These are phyloP conservation scores for Hymenoscyphus repandus DNA, from an alignment of 2,329 filamentous ascomycete species.

Conservation along the genomic window DNA sequence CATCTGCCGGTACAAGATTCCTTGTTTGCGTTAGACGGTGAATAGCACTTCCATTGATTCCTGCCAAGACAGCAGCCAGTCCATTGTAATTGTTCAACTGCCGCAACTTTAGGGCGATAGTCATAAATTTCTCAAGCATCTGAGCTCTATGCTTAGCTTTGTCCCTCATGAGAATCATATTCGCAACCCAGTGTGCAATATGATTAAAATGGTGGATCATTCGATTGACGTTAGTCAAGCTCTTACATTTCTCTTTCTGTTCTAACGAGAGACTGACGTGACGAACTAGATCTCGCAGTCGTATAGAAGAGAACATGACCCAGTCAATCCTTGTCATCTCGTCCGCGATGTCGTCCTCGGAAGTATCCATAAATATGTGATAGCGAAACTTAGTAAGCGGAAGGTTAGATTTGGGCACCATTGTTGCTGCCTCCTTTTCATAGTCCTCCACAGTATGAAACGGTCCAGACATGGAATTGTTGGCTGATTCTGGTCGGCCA, in stretches of 20 bases:
- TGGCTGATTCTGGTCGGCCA: constrained; percentile 18
- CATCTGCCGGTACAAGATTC: constrained; percentile 63
- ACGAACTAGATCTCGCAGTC: constrained; percentile 85
- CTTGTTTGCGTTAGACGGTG: constrained; percentile 78
- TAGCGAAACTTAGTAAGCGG: constrained; percentile 81
- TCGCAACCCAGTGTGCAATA: constrained; percentile 74
- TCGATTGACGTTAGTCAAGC: constrained; percentile 80
- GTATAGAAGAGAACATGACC: constrained; percentile 95
- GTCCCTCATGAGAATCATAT: constrained; percentile 81
- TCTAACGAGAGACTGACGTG: constrained; percentile 74
- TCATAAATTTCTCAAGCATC: constrained; percentile 95
- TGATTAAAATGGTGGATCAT: constrained; percentile 95
- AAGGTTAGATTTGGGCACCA: constrained; percentile 65
- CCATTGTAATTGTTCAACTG: constrained; percentile 97
- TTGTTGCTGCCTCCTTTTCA: constrained; percentile 66
- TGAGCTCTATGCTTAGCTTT: constrained; percentile 92
- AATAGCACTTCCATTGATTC: constrained; percentile 82
- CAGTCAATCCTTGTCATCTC: constrained; percentile 96
- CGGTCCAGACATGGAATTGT: constrained; percentile 25
- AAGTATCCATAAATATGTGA: constrained; percentile 81
- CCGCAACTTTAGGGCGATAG: constrained; percentile 76
- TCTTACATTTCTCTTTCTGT: constrained; percentile 69
- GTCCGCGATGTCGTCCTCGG: constrained; percentile 79
- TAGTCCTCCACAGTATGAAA: constrained; percentile 72
- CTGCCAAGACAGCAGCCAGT: constrained; percentile 87